Evolutionary conservation across 75 land plant genomes (phyloP), one percentile per base, ranked within the genome.

Genomic region (Pseudotsuga menziesii): DNA sequence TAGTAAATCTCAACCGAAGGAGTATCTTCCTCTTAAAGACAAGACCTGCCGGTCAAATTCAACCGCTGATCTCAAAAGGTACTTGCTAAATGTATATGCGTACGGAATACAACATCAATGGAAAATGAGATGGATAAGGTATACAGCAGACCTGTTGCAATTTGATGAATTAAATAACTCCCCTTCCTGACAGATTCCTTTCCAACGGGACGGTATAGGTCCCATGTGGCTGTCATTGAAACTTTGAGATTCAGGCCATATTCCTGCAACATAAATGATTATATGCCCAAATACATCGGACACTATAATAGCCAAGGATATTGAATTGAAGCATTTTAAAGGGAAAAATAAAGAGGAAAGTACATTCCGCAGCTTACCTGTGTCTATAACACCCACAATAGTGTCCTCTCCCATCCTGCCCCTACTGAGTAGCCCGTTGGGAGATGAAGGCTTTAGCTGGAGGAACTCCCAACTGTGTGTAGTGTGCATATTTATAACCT

Each of bases 401-500:
- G 76, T 52, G 22, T 86, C 85, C 48, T 39, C 54, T 22, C 89
- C 91, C 41, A 80, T 72, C 20, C 41, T 79, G 57, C 81, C 77
- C 56, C 60, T 54, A 14, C 77, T 58, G 78, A 77, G 84, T 56
- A 81, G 29, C 61, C 78, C 74, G 61, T 74, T 54, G 22, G 60
- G 6, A 9, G 69, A 32, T 13, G 71, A 14, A 56, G 61, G 61
- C 36, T 64, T 81, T 35, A 92, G 60, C 15, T 80, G 83, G 15
- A 90, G 84, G 81, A 88, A 92, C 59, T 90, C 86, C 93, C 93
- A 92, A 5, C 94, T 92, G 56, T 80, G 87, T 27, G 94, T 90
- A 1, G 94, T 92, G 19, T 92, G 93, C 64, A 90, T 15, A 19
- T 60, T 79, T 32, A 82, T 71, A 71, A 84, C 80, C 23, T 66